These are phyloP conservation scores for Scleroderma citrinum DNA, from an alignment of 768 basidiomycete species.

Conservation along the genomic window DNA sequence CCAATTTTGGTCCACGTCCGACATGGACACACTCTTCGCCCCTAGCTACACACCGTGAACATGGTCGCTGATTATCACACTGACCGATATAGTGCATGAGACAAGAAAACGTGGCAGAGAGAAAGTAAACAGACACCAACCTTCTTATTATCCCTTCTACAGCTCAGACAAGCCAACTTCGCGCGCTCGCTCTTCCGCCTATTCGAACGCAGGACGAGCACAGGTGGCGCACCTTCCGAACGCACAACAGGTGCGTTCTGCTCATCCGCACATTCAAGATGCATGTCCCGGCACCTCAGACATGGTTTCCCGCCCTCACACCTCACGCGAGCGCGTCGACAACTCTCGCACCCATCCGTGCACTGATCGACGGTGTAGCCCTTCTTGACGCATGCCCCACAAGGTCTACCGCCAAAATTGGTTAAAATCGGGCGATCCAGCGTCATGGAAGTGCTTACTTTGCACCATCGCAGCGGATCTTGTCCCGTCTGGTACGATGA, in stretches of 20 bases:
- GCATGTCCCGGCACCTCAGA: slow-evolving; percentile 28
- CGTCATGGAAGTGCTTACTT: slow-evolving; percentile 29
- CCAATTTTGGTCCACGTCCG: slow-evolving; percentile 49
- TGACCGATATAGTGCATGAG: slow-evolving; percentile 14
- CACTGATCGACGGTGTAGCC: slow-evolving; percentile 48
- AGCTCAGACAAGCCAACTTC: slow-evolving; percentile 54
- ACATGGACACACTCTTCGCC: slow-evolving; percentile 53
- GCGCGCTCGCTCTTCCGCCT: slow-evolving; percentile 43
- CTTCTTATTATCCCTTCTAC: slow-evolving; percentile 65
- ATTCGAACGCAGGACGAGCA: slow-evolving; percentile 17
- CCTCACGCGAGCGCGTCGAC: slow-evolving; percentile 45
- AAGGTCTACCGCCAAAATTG: slow-evolving; percentile 38
- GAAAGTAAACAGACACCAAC: slow-evolving; percentile 26
- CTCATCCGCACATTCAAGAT: slow-evolving; percentile 45
- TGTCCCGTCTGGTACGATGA: slow-evolving; percentile 43
- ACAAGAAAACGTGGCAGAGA: no score
- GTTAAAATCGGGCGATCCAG: not conserved
- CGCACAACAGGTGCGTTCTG: slow-evolving; percentile 17
- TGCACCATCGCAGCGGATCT: slow-evolving; percentile 53
- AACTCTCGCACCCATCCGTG: slow-evolving; percentile 56
- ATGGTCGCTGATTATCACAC: slow-evolving; percentile 63
- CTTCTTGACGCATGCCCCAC: slow-evolving; percentile 51
- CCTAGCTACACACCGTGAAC: slow-evolving; percentile 51
- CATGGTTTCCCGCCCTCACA: slow-evolving; percentile 36
- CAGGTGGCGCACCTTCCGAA: slow-evolving; percentile 18